Conservation (phyloP, 163 green algal species). For the Chloroidium sp. region DNA sequence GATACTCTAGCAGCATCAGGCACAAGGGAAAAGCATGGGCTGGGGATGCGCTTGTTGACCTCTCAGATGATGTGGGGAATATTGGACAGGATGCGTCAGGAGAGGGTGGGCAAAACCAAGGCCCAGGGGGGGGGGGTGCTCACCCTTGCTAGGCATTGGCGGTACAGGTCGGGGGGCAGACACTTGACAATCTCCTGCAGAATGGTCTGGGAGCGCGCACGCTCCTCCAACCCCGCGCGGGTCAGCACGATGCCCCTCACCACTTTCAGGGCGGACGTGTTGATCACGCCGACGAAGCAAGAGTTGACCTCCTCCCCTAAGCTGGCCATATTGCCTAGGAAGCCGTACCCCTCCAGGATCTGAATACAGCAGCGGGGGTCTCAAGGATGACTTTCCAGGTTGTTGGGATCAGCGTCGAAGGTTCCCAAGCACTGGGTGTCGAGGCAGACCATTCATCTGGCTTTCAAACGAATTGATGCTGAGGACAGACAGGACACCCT, state of each 20-base stretch:
- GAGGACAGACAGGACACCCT: no score
- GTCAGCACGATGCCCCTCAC: slow-evolving; percentile 19
- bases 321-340: slow-evolving; percentile 38
- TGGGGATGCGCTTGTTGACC: neutral
- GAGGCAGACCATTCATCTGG: neutral
- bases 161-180: slow-evolving; percentile 58
- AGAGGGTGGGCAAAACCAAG: no score
- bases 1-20: no score
- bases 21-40: no score
- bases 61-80: neutral
- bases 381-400: no score
- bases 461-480: no score
- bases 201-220: slow-evolving; percentile 11
- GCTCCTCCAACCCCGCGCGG: slow-evolving; percentile 13
- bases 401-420: no score
- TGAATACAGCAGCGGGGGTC: slow-evolving; percentile 3
- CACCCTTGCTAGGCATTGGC: slow-evolving; percentile 49
- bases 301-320: slow-evolving; percentile 45
- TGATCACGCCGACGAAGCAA: slow-evolving; percentile 37
- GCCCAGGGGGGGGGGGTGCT: neutral
- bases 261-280: slow-evolving; percentile 26
- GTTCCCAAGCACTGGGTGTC: neutral
- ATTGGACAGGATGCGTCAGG: no score
- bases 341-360: slow-evolving; percentile 65
- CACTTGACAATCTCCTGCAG: slow-evolving; percentile 51